Evolutionary conservation across 1,139 yeast genomes (phyloP).

Genomic region (Pichia norvegensis): DNA sequence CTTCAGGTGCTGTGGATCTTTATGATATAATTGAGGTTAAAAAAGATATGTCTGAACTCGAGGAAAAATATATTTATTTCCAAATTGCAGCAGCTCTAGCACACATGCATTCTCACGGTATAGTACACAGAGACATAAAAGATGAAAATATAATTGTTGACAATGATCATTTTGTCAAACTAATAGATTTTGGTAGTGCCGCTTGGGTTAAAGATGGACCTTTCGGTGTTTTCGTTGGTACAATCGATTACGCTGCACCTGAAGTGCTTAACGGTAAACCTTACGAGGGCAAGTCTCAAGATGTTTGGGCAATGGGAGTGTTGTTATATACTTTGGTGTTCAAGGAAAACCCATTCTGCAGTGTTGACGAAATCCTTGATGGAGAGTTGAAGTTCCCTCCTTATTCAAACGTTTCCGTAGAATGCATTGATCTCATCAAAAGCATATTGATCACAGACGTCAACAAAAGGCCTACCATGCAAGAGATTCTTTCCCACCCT

Average conservation of each 20-base stretch:
- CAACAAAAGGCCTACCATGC: conserved; percentile 60
- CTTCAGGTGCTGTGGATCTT: conserved; percentile 80
- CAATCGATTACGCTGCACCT: conserved; percentile 95
- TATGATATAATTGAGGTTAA: conserved; percentile 86
- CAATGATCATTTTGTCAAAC: conserved; percentile 62
- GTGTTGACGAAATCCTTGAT: conserved; percentile 90
- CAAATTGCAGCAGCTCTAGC: conserved; percentile 73
- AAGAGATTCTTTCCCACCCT: conserved; percentile 55
- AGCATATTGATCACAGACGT: conserved; percentile 61
- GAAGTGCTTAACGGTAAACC: conserved; percentile 85
- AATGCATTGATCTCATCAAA: conserved; percentile 51
- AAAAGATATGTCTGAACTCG: conserved; percentile 68
- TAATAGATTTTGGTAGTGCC: conserved; percentile 94
- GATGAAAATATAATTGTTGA: conserved; percentile 93
- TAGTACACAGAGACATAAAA: conserved; percentile 89
- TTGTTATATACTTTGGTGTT: conserved; percentile 81
- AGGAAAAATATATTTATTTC: conserved; percentile 66
- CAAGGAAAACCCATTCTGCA: conserved; percentile 92
- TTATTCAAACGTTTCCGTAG: conserved; percentile 51
- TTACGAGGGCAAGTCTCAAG: conserved; percentile 90
- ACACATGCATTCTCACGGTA: conserved; percentile 78
- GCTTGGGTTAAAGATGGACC: conserved; percentile 89
- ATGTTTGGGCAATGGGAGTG: conserved; percentile 94
- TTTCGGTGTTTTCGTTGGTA: conserved; percentile 94
- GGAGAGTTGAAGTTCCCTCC: conserved; percentile 72